These are phyloP conservation scores for Harringtonia aguacate DNA, from an alignment of 2,329 filamentous ascomycete genomes.

Conservation along the genomic window DNA sequence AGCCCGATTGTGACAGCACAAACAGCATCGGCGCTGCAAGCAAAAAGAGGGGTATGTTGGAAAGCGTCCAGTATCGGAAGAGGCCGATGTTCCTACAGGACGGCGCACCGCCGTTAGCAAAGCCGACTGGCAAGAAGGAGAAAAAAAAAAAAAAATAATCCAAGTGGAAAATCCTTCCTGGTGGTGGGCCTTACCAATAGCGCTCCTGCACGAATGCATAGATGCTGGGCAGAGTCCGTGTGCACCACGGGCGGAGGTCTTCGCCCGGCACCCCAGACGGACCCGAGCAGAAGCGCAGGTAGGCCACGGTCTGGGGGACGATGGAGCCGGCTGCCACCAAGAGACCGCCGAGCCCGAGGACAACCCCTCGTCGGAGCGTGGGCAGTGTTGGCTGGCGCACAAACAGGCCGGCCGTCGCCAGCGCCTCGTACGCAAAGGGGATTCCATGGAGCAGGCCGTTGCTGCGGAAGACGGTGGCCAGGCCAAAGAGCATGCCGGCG, in stretches of 20 bases:
- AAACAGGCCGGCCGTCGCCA: slow-evolving; percentile 30
- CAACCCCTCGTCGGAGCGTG: slow-evolving; percentile 40
- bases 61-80: slow-evolving; percentile 78
- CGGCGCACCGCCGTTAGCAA: neutral
- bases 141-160: neutral
- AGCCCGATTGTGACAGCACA: slow-evolving; percentile 54
- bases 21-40: slow-evolving; percentile 69
- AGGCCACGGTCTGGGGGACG: slow-evolving; percentile 67
- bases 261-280: slow-evolving; percentile 13
- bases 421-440: slow-evolving; percentile 56
- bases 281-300: slow-evolving; percentile 53
- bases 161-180: too few relatives aligned
- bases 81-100: slow-evolving; percentile 69
- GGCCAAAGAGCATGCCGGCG: slow-evolving; percentile 59
- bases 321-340: slow-evolving; percentile 56
- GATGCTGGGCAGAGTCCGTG: slow-evolving; percentile 64
- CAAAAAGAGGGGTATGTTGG: slow-evolving; percentile 79
- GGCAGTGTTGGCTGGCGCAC: slow-evolving; percentile 20
- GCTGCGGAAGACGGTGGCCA: slow-evolving; percentile 64
- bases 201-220: slow-evolving; percentile 80
- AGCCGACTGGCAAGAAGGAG: neutral
- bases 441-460: slow-evolving; percentile 81
- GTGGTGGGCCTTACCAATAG: slow-evolving; percentile 62
- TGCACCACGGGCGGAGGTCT: slow-evolving; percentile 62
- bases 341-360: slow-evolving; percentile 55